Evolutionary conservation across 371 early-diverging fungal species (phyloP).

Genomic region (Mucor irregularis): DNA sequence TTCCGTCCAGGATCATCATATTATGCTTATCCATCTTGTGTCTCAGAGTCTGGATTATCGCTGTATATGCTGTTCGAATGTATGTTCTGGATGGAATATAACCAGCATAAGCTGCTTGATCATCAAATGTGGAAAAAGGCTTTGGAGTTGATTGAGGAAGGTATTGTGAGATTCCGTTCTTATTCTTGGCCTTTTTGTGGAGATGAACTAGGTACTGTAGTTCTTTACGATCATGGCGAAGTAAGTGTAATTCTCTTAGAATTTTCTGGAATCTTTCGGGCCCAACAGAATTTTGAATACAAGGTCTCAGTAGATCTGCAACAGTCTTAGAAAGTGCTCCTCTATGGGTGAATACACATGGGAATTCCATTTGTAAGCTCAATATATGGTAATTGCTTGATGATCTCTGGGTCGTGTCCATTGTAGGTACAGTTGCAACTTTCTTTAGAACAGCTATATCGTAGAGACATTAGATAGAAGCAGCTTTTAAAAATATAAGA

Average conservation of each 20-base stretch:
- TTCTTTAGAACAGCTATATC: too few species aligned
- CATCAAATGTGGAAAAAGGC: not conserved
- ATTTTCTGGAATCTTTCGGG: slow-evolving; percentile 7
- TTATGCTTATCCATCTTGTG: slow-evolving; percentile 2
- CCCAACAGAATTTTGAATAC: slow-evolving; percentile 13
- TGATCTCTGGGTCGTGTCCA: not conserved
- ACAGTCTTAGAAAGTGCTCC: slow-evolving; percentile 17
- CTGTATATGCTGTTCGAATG: slow-evolving; percentile 1
- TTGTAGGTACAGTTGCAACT: too few species aligned
- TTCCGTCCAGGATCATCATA: slow-evolving; percentile 3
- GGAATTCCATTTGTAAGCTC: slow-evolving; percentile 15
- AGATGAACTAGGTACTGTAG: too few species aligned
- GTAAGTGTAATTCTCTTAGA: slow-evolving; percentile 16
- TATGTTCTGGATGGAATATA: not conserved
- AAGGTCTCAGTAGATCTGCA: slow-evolving; percentile 10
- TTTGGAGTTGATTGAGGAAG: not conserved
- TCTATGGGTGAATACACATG: slow-evolving; percentile 19
- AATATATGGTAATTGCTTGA: slow-evolving; percentile 12
- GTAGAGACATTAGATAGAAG: too few species aligned
- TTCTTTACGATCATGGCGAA: too few species aligned
- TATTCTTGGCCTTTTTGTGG: too few species aligned
- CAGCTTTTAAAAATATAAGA: too few species aligned
- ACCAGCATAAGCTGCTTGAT: not conserved
- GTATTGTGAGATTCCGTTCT: not conserved
- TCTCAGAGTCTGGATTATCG: not conserved